Percentiles rank a stretch among this genome's conserved stretches.
Evolutionary conservation across 805 yeast genomes (phyloP).

Genomic region (Saccharomycopsis sp.): DNA sequence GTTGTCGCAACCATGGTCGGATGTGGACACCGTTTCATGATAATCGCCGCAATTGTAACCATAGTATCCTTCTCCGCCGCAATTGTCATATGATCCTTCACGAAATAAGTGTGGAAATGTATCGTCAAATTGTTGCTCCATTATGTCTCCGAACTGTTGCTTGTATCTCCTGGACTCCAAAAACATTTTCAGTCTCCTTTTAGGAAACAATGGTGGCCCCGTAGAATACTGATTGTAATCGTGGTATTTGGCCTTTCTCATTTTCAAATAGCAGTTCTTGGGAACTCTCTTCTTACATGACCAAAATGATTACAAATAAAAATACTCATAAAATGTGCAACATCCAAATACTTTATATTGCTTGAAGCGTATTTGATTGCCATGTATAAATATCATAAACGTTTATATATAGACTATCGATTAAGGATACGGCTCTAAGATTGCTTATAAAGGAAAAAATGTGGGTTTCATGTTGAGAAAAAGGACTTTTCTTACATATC

Average conservation of each 20-base stretch:
- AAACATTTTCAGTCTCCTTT: background rate
- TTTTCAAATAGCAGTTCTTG: background rate
- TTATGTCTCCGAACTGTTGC: background rate
- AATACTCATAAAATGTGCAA: too few relatives aligned
- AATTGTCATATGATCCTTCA: background rate
- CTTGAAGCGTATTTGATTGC: background rate
- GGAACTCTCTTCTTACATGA: background rate
- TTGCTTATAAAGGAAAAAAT: background rate
- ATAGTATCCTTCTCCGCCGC: background rate
- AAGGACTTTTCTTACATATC: background rate
- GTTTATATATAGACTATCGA: too few relatives aligned
- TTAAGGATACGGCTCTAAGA: too few relatives aligned
- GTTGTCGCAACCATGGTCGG: too few relatives aligned
- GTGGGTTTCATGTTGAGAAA: background rate
- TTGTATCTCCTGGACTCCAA: background rate
- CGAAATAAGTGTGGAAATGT: background rate
- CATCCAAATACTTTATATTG: too few relatives aligned
- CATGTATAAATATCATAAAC: background rate
- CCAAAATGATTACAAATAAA: too few relatives aligned
- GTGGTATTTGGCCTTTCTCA: background rate
- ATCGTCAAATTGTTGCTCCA: background rate
- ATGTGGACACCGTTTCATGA: background rate
- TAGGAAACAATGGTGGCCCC: background rate
- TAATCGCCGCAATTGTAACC: background rate
- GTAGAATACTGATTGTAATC: background rate